Evolutionary conservation across 768 basidiomycete species (phyloP).

Genomic region (Pisolithus tinctorius): DNA sequence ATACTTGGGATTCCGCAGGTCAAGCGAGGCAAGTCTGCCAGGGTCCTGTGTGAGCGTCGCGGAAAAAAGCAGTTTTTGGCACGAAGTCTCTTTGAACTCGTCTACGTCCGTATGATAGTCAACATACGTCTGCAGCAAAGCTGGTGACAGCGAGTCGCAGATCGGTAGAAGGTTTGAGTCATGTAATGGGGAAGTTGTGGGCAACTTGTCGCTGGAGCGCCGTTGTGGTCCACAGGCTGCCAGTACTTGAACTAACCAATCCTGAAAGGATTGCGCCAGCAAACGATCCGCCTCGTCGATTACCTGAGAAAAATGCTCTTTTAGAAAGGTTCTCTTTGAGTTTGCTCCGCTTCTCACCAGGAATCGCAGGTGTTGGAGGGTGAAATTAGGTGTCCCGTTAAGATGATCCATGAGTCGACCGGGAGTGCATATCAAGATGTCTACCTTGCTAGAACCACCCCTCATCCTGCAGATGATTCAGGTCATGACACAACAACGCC

Average conservation of each 20-base stretch:
- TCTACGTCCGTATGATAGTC: slow-evolving; percentile 43
- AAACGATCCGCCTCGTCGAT: slow-evolving; percentile 98
- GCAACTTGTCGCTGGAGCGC: slow-evolving; percentile 5
- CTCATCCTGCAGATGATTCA: slow-evolving; percentile 40
- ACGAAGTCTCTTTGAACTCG: slow-evolving; percentile 57
- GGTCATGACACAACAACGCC: background rate
- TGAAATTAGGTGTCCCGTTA: slow-evolving; percentile 81
- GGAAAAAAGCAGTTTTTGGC: slow-evolving; percentile 94
- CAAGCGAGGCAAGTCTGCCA: slow-evolving; percentile 80
- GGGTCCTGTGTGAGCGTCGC: slow-evolving; percentile 95
- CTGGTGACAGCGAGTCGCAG: slow-evolving; percentile 52
- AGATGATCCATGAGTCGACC: slow-evolving; percentile 94
- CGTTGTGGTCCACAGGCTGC: slow-evolving; percentile 54
- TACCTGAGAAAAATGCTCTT: slow-evolving; percentile 43
- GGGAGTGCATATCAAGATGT: slow-evolving; percentile 93
- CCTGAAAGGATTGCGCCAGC: slow-evolving; percentile 91
- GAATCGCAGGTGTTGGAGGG: slow-evolving; percentile 89
- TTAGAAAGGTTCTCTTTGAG: background rate
- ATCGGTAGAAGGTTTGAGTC: slow-evolving; percentile 1
- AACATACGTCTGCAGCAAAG: slow-evolving; percentile 33
- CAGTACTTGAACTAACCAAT: slow-evolving; percentile 84
- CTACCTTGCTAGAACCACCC: slow-evolving; percentile 88
- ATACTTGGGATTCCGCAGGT: slow-evolving; percentile 76
- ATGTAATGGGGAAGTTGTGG: slow-evolving; percentile 2
- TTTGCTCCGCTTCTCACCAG: slow-evolving; percentile 47